These are phyloP conservation scores for Candida qinlingensis DNA, from an alignment of 805 yeast species.

Conservation along the genomic window DNA sequence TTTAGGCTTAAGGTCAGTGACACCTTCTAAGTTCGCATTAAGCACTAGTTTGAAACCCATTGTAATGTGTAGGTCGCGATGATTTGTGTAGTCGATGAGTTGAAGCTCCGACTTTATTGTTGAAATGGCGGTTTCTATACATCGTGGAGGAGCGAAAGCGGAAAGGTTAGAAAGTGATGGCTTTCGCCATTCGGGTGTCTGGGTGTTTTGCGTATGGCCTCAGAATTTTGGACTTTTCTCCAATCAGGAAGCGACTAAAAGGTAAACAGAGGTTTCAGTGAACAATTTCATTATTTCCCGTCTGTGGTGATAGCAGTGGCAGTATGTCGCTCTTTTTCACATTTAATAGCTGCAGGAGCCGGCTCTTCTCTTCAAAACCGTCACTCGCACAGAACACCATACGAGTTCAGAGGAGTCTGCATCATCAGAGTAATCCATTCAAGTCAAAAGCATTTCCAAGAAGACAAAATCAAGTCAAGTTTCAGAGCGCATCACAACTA, in stretches of 20 bases:
- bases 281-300: neutral
- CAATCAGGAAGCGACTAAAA: neutral
- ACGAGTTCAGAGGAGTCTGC: neutral
- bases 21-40: conserved; percentile 31
- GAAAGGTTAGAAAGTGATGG: no score
- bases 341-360: neutral
- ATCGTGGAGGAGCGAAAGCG: no score
- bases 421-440: conserved; percentile 2
- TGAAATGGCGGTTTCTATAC: no score
- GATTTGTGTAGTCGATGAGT: no score
- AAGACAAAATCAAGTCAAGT: neutral
- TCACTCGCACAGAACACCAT: neutral
- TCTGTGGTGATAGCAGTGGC: neutral
- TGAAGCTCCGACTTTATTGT: neutral
- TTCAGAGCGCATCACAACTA: conserved; percentile 7
- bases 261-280: neutral
- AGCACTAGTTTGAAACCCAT: conserved; percentile 27
- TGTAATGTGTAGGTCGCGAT: no score
- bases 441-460: neutral
- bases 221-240: neutral
- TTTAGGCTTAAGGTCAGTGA: conserved; percentile 43
- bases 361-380: neutral
- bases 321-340: conserved; percentile 3
- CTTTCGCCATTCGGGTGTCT: neutral
- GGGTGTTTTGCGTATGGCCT: neutral